Evolutionary conservation across 2,329 filamentous ascomycete species (phyloP).

Genomic region (Cladosporium sp.): DNA sequence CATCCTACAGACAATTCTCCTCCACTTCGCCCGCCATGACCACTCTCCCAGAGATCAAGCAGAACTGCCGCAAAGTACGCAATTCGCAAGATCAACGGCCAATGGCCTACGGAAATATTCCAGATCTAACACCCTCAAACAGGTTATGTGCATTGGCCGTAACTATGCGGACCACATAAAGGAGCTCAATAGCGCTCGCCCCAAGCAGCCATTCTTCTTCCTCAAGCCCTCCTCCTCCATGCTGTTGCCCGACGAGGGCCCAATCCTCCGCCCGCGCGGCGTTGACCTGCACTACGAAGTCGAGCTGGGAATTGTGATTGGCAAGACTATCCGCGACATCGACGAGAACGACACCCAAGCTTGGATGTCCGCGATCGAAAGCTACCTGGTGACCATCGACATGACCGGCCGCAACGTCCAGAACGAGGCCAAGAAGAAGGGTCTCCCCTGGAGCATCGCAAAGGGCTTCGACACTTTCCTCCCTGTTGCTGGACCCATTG

Average conservation of each 20-base stretch:
- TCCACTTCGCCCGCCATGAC: constrained; percentile 11
- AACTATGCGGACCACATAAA: constrained; percentile 97
- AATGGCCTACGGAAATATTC: neutral
- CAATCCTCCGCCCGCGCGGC: constrained; percentile 75
- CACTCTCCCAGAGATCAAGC: constrained; percentile 29
- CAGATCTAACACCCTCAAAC: constrained; percentile 1
- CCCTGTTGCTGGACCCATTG: constrained; percentile 75
- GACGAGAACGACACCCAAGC: constrained; percentile 66
- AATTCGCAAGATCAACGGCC: neutral
- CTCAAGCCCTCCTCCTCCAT: constrained; percentile 89
- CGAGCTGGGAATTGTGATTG: constrained; percentile 85
- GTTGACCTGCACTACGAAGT: constrained; percentile 91
- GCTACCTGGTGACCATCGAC: constrained; percentile 88
- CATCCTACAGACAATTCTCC: neutral
- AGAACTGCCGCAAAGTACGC: constrained; percentile 45
- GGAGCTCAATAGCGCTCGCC: constrained; percentile 80
- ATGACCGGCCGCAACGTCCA: constrained; percentile 96
- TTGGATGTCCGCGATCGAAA: constrained; percentile 77
- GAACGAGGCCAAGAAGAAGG: constrained; percentile 94
- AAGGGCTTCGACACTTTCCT: constrained; percentile 99
- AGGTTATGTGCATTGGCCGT: constrained; percentile 89
- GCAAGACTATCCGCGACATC: constrained; percentile 72
- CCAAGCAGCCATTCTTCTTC: constrained; percentile 98
- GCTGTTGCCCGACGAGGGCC: constrained; percentile 69
- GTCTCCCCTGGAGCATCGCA: constrained; percentile 89